phyloP scores from a whole-genome alignment of 2,329 filamentous ascomycete species.

The Neofusicoccum ribis region DNA sequence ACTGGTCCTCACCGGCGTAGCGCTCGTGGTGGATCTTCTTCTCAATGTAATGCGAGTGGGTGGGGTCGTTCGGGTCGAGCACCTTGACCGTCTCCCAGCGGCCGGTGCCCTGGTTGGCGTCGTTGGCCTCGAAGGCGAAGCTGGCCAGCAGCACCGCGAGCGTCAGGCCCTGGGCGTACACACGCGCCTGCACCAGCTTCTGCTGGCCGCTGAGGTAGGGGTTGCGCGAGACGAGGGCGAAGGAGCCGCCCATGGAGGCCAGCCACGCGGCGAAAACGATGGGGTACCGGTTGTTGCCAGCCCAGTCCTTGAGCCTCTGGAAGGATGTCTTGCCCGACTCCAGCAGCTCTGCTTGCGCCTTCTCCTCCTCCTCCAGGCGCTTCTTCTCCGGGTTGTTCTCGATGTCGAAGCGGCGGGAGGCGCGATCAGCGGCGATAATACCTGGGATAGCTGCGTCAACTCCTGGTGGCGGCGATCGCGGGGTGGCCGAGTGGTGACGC shows the following conservation, averaged over 20 bases:
- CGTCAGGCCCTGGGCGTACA: constrained; percentile 89
- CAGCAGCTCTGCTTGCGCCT: constrained; percentile 30
- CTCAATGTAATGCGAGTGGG: constrained; percentile 80
- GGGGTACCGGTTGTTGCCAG: constrained; percentile 77
- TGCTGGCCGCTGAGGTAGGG: constrained; percentile 72
- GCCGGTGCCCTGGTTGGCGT: constrained; percentile 73
- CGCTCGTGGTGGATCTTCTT: constrained; percentile 85
- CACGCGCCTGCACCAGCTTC: constrained; percentile 91
- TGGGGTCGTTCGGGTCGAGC: constrained; percentile 76
- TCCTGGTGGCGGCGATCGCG: neutral
- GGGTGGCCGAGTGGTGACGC: neutral
- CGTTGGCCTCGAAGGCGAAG: constrained; percentile 77
- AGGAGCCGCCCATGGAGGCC: constrained; percentile 72
- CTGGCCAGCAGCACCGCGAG: constrained; percentile 79
- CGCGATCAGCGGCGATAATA: constrained; percentile 81
- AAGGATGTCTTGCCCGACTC: constrained; percentile 56
- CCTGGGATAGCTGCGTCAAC: constrained; percentile 34
- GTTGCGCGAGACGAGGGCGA: constrained; percentile 75
- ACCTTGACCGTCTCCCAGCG: constrained; percentile 85
- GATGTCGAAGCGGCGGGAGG: constrained; percentile 70
- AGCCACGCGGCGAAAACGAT: constrained; percentile 84
- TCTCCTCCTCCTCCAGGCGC: constrained; percentile 56
- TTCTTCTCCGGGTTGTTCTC: constrained; percentile 65
- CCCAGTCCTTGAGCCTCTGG: constrained; percentile 70
- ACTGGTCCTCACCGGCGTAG: constrained; percentile 87